phyloP scores from a whole-genome alignment of 768 basidiomycete species.

The Rhizopogon vesiculosus region DNA sequence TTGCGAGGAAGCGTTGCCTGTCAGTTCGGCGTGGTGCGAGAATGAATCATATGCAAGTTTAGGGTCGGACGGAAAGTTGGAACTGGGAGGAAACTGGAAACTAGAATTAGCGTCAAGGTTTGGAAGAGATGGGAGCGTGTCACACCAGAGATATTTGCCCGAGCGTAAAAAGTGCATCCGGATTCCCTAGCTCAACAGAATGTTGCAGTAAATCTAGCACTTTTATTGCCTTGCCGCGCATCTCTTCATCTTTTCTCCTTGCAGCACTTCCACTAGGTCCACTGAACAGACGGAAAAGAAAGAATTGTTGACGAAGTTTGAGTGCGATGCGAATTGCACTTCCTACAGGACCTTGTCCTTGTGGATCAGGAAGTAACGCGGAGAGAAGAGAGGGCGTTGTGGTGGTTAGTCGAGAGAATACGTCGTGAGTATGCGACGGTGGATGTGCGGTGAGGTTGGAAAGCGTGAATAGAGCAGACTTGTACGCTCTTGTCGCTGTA shows the following conservation, averaged over 20 bases:
- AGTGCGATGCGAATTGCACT: constrained; percentile 62
- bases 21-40: constrained; percentile 53
- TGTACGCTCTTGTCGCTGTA: constrained; percentile 69
- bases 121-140: constrained; percentile 2
- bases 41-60: constrained; percentile 61
- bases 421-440: constrained; percentile 51
- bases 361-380: constrained; percentile 62
- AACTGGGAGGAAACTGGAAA: constrained; percentile 66
- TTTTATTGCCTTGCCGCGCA: constrained; percentile 69
- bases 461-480: constrained; percentile 66
- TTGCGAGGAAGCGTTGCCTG: constrained; percentile 87
- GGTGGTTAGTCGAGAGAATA: constrained; percentile 30
- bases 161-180: constrained; percentile 66
- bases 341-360: constrained; percentile 75
- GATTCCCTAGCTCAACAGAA: constrained; percentile 73
- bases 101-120: not conserved
- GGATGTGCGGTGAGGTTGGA: constrained; percentile 59
- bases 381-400: constrained; percentile 51
- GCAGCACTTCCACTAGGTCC: constrained; percentile 36
- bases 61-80: constrained; percentile 59
- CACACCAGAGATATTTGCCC: constrained; percentile 66
- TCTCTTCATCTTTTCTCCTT: constrained; percentile 61
- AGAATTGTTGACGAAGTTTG: constrained; percentile 61
- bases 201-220: constrained; percentile 77
- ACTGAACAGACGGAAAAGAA: constrained; percentile 38